Evolutionary conservation across 257 asterid species (phyloP), one percentile per base, ranked within the genome.

Genomic region (Nicotiana attenuata): DNA sequence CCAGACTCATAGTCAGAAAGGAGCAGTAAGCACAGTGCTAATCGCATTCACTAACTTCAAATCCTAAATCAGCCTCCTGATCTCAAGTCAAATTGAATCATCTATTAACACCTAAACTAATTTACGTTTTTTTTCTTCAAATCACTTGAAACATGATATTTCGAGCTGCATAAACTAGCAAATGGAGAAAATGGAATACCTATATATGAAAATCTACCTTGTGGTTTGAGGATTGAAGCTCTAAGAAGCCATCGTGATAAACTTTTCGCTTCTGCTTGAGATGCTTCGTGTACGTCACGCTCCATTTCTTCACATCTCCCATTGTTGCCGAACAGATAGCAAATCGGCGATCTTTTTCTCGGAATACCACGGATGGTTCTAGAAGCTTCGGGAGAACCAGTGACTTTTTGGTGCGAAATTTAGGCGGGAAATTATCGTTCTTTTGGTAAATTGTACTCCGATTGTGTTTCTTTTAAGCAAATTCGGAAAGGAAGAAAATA

Each of bases 261-360:
- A 92, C 91, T 85, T 94, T 94, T 19, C 95, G 95, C 91, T 96
- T 94, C 90, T 94, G 97, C 85, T 85, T 92, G 65, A 94, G 87
- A 87, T 96, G 99, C 81, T 92, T 92, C 78, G 97, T 94, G 88
- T 96, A 94, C 65, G 94, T 92, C 83, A 88, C 99, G 85, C 85
- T 84, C 97, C 99, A 96, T 75, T 75, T 50, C 80, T 87, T 88
- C 85, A 38, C 83, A 63, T 87, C 91, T 82, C 84, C 98, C 98
- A 93, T 90, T 47, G 65, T 69, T 65, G 33, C 53, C 26, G 14
- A 55, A 17, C 7, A 63, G 59, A 66, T 45, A 24, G n/a, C 41
- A 28, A 80, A 6, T 47, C 61, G 63, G 16, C 26, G 80, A 24
- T 11, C 45, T 11, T 22, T 19, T 22, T 9, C 59, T 8, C 63